Evolutionary conservation across 805 yeast genomes (phyloP), one percentile per base, ranked within the genome.

Genomic region (Kuraishia capsulata): DNA sequence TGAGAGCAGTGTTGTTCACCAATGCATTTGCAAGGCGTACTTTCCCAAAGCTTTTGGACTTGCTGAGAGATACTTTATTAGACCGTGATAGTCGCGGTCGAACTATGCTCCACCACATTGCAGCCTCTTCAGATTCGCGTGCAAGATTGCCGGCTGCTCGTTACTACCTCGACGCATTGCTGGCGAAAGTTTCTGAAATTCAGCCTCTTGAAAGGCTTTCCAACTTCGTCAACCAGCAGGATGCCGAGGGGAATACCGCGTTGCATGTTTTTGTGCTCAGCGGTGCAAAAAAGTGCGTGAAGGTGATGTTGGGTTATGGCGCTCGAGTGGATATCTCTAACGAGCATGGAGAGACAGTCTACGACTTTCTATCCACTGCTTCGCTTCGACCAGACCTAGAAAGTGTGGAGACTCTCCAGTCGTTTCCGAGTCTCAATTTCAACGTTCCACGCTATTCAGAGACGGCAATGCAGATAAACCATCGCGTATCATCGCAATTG

Each of bases 31-130:
- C 85, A 24, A 69, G 83, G 45, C 72, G 88, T 44, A 76, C 90
- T 13, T 90, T 92, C 52, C 82, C 92, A 4, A 73, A 71, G 45
- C 73, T 90, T 2, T 72, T 87, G 36, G 92, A 85, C 39, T 62
- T 88, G 35, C 66, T 92, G 37, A 78, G 80, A 42, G 81, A 79
- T 40, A 81, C 92, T 6, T 67, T 86, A n/a, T 76, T 84, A 45
- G 83, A 81, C 54, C 69, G 82, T 8, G 97, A 92, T 59, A 62
- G 69, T 8, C 71, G 73, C 38, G 78, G 78, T 14, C 76, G 85
- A 48, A 87, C 95, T 0, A 78, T 94, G 0, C 61, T 92, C 36
- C 98, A 92, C 55, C 92, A 88, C 54, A 79, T 90, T 41, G 84
- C 90, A 19, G 71, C 65, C 48, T 76, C 81, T 42, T 78, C 84